Conservation (phyloP, 75 land plant species). For the Chamaecyparis obtusa region DNA sequence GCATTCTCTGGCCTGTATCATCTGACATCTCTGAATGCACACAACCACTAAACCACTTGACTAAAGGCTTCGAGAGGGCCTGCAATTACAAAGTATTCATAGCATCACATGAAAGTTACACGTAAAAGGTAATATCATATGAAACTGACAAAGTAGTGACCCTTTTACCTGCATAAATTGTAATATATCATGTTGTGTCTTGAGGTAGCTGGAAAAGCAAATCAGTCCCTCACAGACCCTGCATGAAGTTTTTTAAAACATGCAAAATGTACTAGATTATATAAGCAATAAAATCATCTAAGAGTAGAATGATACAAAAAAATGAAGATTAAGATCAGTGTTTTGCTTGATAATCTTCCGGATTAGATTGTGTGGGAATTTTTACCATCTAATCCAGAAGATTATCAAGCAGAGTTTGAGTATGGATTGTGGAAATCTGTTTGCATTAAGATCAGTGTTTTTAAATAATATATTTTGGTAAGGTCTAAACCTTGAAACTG, state of each 20-base stretch:
- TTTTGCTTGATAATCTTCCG: too few species aligned
- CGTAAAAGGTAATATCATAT: neutral
- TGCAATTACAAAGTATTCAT: neutral
- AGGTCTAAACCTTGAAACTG: conserved; percentile 5
- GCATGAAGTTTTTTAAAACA: neutral
- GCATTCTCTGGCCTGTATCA: neutral
- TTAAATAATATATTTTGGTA: neutral
- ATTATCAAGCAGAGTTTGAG: too few species aligned
- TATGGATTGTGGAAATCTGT: too few species aligned
- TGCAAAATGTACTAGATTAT: neutral
- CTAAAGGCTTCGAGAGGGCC: neutral
- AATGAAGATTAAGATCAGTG: neutral
- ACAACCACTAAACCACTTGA: conserved; percentile 3
- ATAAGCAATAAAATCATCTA: neutral
- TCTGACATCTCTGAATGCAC: neutral
- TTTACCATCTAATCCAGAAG: too few species aligned
- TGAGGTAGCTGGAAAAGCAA: conserved; percentile 10
- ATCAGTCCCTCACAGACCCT: conserved; percentile 7
- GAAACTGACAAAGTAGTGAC: neutral
- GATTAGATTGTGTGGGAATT: too few species aligned
- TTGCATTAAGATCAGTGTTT: neutral
- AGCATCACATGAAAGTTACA: neutral
- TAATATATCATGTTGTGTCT: conserved; percentile 5
- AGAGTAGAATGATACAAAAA: neutral
- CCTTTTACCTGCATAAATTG: conserved; percentile 5